Conservation (phyloP, 176 grass and related monocot genomes). For the Triticum monococcum region DNA sequence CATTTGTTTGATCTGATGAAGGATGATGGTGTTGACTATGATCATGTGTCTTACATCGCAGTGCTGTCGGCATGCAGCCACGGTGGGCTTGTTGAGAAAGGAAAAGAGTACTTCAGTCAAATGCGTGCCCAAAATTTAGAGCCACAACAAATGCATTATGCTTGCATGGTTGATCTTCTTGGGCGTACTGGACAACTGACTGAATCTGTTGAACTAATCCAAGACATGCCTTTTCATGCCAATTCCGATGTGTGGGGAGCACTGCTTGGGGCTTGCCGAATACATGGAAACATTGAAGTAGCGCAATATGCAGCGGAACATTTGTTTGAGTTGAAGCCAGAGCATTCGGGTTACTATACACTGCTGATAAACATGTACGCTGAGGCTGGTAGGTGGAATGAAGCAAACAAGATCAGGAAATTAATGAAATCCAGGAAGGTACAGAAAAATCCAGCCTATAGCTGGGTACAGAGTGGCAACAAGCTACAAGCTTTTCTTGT, state of each 20-base stretch:
- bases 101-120: slow-evolving; percentile 76
- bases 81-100: slow-evolving; percentile 72
- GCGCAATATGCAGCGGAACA: slow-evolving; percentile 66
- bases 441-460: slow-evolving; percentile 78
- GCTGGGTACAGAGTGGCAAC: slow-evolving; percentile 72
- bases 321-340: slow-evolving; percentile 80
- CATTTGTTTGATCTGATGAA: slow-evolving; percentile 73
- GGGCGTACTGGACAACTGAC: slow-evolving; percentile 67
- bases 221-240: slow-evolving; percentile 71
- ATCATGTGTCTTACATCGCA: slow-evolving; percentile 87
- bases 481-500: slow-evolving; percentile 51
- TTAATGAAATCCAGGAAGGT: slow-evolving; percentile 85
- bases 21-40: slow-evolving; percentile 55
- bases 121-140: slow-evolving; percentile 64
- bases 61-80: slow-evolving; percentile 82
- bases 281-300: slow-evolving; percentile 77
- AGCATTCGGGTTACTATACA: slow-evolving; percentile 77
- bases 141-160: slow-evolving; percentile 81
- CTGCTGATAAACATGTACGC: slow-evolving; percentile 84
- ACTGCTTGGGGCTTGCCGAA: slow-evolving; percentile 75
- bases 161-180: slow-evolving; percentile 92
- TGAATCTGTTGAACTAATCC: slow-evolving; percentile 62
- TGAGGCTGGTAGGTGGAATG: slow-evolving; percentile 73
- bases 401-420: slow-evolving; percentile 61
- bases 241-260: slow-evolving; percentile 92